Evolutionary conservation across 257 asterid genomes (phyloP).

Genomic region (Forsythia suspensa): DNA sequence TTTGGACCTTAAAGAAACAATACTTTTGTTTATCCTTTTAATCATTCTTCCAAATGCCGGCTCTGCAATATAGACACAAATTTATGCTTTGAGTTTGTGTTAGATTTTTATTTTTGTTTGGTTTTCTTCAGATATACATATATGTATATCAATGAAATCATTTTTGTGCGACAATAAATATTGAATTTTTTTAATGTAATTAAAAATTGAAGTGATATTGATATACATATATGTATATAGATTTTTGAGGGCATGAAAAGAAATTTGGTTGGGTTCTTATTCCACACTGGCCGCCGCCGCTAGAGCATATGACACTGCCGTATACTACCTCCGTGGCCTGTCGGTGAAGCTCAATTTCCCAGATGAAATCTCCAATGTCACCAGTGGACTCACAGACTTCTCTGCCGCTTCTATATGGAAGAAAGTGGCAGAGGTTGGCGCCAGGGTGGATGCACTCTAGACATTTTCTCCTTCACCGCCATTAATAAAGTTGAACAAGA

Average conservation of each 20-base stretch:
- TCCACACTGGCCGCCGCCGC: conserved; percentile 64
- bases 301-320: conserved; percentile 69
- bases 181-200: too few species aligned
- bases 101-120: background rate
- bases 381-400: conserved; percentile 40
- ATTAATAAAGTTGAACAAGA: background rate
- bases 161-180: too few species aligned
- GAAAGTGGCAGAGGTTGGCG: conserved; percentile 82
- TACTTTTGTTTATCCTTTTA: conserved; percentile 18
- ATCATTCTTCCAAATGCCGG: background rate
- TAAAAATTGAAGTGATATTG: too few species aligned
- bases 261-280: conserved; percentile 64
- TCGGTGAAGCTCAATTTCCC: conserved; percentile 67
- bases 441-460: conserved; percentile 75
- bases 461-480: conserved; percentile 12
- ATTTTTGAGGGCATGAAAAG: too few species aligned
- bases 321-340: conserved; percentile 71
- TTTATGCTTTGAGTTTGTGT: conserved; percentile 14
- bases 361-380: conserved; percentile 22
- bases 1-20: conserved; percentile 52
- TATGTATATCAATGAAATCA: too few species aligned
- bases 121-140: conserved; percentile 41
- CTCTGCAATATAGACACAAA: background rate
- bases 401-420: conserved; percentile 72
- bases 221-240: too few species aligned